Percentiles rank a stretch among this genome's conserved stretches.
Conservation (phyloP, 208 protist species). For the Trypanosomatidae sp. region DNA sequence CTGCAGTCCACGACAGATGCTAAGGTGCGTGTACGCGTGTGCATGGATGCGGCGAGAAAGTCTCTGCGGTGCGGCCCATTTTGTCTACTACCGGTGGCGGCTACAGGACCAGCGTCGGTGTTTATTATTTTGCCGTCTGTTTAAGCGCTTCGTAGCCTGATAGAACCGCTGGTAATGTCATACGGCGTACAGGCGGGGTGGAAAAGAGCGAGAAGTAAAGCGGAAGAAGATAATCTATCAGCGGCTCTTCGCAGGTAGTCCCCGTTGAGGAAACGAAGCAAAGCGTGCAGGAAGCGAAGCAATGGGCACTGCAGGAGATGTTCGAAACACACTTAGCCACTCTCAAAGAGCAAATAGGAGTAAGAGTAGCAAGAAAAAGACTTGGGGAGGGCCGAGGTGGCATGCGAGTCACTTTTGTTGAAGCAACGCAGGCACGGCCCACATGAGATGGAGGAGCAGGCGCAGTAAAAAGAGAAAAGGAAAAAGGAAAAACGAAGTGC, state of each 20-base stretch:
- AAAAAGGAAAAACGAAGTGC: too few relatives aligned
- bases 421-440: background rate
- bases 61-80: background rate
- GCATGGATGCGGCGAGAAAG: background rate
- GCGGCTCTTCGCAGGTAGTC: background rate
- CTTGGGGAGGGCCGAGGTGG: background rate
- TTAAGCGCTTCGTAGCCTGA: background rate
- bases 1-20: background rate
- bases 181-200: background rate
- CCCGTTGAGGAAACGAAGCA: background rate
- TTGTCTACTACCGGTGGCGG: background rate
- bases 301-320: background rate
- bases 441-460: background rate
- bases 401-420: background rate
- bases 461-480: background rate
- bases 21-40: background rate
- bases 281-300: background rate
- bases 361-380: background rate
- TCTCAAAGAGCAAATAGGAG: background rate
- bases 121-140: background rate
- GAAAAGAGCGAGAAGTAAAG: background rate
- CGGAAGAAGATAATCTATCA: background rate
- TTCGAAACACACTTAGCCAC: background rate
- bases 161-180: background rate
- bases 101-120: background rate